These are phyloP conservation scores for Orbilia blumenaviensis DNA, from an alignment of 2,329 filamentous ascomycete genomes.

Conservation along the genomic window DNA sequence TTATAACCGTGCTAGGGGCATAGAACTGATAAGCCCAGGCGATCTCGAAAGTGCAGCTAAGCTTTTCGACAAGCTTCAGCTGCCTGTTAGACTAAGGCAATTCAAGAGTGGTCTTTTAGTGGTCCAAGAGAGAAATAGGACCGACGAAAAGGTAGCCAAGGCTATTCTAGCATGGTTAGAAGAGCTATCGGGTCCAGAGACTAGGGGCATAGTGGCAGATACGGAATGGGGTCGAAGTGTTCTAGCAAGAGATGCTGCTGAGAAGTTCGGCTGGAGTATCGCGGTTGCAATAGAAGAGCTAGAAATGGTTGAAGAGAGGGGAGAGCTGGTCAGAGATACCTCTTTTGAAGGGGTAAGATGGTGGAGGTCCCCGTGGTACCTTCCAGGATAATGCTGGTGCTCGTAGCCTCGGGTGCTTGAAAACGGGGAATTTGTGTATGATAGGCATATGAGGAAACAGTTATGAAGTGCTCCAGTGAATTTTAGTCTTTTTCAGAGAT, in stretches of 20 bases:
- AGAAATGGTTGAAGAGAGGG: conserved; percentile 94
- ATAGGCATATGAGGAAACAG: no score
- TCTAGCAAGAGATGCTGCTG: conserved; percentile 86
- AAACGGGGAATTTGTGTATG: not conserved
- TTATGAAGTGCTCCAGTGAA: no score
- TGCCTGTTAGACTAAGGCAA: conserved; percentile 84
- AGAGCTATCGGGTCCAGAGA: not conserved
- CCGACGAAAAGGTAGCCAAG: conserved; percentile 89
- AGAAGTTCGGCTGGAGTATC: conserved; percentile 94
- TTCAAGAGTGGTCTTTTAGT: conserved; percentile 96
- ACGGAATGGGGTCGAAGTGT: conserved; percentile 81
- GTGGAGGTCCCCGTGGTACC: conserved; percentile 75
- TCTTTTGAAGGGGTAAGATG: conserved; percentile 89
- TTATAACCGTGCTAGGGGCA: conserved; percentile 91
- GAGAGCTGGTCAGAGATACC: conserved; percentile 87
- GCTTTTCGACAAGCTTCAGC: conserved; percentile 84
- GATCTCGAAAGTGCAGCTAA: conserved; percentile 91
- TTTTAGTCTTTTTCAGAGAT: no score
- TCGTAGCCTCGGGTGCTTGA: not conserved
- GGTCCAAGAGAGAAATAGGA: conserved; percentile 86
- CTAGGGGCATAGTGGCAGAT: conserved; percentile 60
- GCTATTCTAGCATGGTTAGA: conserved; percentile 66
- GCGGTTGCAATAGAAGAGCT: conserved; percentile 94
- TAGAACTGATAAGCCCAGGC: conserved; percentile 88
- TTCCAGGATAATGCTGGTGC: not conserved